phyloP scores from a whole-genome alignment of 176 grass and related monocot genomes.

The Pontederia paniculata region DNA sequence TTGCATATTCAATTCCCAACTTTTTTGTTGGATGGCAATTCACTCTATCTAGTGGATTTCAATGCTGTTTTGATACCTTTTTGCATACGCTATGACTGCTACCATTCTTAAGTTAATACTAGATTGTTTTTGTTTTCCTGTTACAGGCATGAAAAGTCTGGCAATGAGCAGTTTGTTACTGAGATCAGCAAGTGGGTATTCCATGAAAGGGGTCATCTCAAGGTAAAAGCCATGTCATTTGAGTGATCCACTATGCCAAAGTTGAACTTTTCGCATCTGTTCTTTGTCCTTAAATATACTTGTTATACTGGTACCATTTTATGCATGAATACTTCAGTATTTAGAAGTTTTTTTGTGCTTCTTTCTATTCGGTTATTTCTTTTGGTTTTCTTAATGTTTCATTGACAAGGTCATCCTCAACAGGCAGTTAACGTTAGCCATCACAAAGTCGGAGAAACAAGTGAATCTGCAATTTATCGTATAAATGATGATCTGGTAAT shows the following conservation, averaged over 20 bases:
- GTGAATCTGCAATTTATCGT: conserved; percentile 84
- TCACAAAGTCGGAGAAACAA: conserved; percentile 72
- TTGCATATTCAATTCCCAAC: too few species aligned
- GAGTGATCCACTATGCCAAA: neutral
- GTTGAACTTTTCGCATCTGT: neutral
- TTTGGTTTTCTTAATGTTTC: too few species aligned
- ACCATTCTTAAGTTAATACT: neutral
- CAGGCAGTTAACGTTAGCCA: conserved; percentile 80
- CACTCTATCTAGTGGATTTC: neutral
- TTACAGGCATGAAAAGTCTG: conserved; percentile 61
- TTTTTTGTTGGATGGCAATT: too few species aligned
- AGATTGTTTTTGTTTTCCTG: neutral
- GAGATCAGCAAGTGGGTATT: conserved; percentile 99
- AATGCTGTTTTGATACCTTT: neutral
- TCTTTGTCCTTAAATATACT: neutral
- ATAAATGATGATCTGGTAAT: conserved; percentile 99
- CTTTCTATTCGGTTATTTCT: too few species aligned
- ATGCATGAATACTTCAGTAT: too few species aligned
- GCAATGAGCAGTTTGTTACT: conserved; percentile 91
- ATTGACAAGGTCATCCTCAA: too few species aligned
- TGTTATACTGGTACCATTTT: too few species aligned
- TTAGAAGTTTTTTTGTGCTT: too few species aligned
- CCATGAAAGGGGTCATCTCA: conserved; percentile 94
- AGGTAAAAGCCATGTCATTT: conserved; percentile 38
- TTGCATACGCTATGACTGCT: too few species aligned